A percentile compares a stretch with the other conserved stretches of the same genome.
These are phyloP conservation scores for Groenewaldozyma salmanticensis DNA, from an alignment of 805 yeast species.

Conservation along the genomic window DNA sequence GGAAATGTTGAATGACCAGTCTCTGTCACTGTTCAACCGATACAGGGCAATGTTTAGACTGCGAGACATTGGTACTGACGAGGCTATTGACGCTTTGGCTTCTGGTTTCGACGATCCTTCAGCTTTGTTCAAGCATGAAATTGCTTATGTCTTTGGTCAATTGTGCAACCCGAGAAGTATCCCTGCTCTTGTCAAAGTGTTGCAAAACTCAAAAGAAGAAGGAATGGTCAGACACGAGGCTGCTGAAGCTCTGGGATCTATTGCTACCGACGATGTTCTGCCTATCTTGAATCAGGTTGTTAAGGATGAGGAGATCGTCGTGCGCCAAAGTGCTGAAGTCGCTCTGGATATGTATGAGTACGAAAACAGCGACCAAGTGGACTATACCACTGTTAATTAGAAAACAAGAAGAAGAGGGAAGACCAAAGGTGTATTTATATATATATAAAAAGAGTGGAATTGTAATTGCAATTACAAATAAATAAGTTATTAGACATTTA, in stretches of 20 bases:
- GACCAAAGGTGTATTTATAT: slow-evolving; percentile 1
- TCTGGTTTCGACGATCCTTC: slow-evolving; percentile 82
- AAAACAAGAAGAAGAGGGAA: not conserved
- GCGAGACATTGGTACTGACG: slow-evolving; percentile 88
- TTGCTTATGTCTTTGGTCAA: slow-evolving; percentile 98
- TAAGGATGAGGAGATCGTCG: slow-evolving; percentile 78
- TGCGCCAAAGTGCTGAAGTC: slow-evolving; percentile 92
- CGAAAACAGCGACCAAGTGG: slow-evolving; percentile 75
- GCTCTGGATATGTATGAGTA: slow-evolving; percentile 98
- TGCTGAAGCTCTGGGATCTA: slow-evolving; percentile 95
- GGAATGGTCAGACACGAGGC: slow-evolving; percentile 99
- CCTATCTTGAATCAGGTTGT: slow-evolving; percentile 77
- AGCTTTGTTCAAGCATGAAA: slow-evolving; percentile 94
- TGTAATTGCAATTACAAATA: too few species aligned
- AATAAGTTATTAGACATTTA: too few species aligned
- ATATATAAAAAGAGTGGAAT: not conserved
- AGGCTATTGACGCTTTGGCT: slow-evolving; percentile 87
- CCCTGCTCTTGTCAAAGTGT: slow-evolving; percentile 74
- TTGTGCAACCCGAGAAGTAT: slow-evolving; percentile 88
- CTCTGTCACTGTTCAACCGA: slow-evolving; percentile 76
- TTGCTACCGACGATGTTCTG: slow-evolving; percentile 90
- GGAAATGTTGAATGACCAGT: slow-evolving; percentile 62
- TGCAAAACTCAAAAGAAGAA: slow-evolving; percentile 71
- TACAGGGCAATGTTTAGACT: slow-evolving; percentile 98
- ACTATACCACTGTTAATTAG: slow-evolving; percentile 40